Conservation (phyloP, 139 green algal genomes). For the Haematococcus sp. region DNA sequence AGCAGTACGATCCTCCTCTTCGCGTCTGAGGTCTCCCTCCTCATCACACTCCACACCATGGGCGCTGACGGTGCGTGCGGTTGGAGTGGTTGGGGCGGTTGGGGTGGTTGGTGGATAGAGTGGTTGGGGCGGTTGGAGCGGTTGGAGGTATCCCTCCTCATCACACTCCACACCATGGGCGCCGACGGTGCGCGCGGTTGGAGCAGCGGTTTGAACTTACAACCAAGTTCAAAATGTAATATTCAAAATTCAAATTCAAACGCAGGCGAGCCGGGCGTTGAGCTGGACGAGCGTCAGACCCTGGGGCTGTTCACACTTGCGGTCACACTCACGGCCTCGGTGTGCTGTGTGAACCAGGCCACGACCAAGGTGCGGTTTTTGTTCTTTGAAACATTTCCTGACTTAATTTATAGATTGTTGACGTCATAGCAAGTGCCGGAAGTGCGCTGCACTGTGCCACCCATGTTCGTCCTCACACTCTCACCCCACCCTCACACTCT, state of each 20-base stretch:
- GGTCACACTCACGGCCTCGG: background rate
- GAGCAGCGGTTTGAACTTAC: too few relatives aligned
- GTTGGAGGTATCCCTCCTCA: conserved; percentile 8
- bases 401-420: too few relatives aligned
- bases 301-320: background rate
- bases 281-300: background rate
- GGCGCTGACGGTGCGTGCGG: background rate
- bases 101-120: conserved; percentile 29
- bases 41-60: conserved; percentile 23
- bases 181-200: background rate
- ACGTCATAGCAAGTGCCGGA: too few relatives aligned
- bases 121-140: conserved; percentile 15
- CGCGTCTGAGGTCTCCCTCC: conserved; percentile 3
- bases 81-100: too few relatives aligned
- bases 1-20: too few relatives aligned
- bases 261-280: background rate
- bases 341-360: background rate
- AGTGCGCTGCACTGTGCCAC: too few relatives aligned
- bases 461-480: too few relatives aligned
- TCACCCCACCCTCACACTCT: too few relatives aligned
- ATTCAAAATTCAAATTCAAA: background rate
- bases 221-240: too few relatives aligned
- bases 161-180: conserved; percentile 23
- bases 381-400: too few relatives aligned
- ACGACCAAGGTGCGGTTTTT: background rate